Evolutionary conservation across 208 protist genomes (phyloP).

Genomic region (Leishmania mexicana): DNA sequence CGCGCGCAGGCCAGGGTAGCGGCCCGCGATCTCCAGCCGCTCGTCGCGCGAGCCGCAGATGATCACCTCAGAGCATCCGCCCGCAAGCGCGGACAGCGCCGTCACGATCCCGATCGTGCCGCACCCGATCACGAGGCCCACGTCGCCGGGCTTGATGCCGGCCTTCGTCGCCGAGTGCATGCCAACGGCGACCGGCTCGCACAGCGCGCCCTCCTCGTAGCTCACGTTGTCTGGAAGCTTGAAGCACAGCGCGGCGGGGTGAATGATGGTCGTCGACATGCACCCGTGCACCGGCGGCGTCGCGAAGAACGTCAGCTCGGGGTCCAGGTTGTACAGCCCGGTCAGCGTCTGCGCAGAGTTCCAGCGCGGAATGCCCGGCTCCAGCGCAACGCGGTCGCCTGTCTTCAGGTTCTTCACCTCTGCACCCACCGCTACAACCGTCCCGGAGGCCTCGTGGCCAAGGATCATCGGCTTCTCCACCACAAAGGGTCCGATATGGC

Average conservation of each 20-base stretch:
- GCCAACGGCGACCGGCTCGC: constrained; percentile 62
- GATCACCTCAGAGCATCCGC: constrained; percentile 56
- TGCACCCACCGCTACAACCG: constrained; percentile 49
- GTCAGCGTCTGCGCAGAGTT: constrained; percentile 50
- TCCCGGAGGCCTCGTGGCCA: constrained; percentile 68
- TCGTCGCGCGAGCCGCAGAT: constrained; percentile 38
- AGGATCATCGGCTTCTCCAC: constrained; percentile 68
- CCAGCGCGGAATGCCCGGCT: constrained; percentile 71
- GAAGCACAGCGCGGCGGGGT: constrained; percentile 64
- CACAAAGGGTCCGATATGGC: constrained; percentile 57
- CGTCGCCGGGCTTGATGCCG: constrained; percentile 40
- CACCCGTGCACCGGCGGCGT: constrained; percentile 70
- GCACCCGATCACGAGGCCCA: constrained; percentile 34
- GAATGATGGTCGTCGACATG: constrained; percentile 51
- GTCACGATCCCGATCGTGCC: constrained; percentile 62
- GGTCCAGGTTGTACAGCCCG: constrained; percentile 78
- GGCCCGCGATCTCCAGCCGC: constrained; percentile 35
- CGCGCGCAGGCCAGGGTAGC: constrained; percentile 39
- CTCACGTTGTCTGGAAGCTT: constrained; percentile 67
- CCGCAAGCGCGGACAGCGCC: constrained; percentile 43
- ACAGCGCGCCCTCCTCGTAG: constrained; percentile 72
- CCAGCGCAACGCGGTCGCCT: constrained; percentile 73
- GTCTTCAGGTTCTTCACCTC: constrained; percentile 50
- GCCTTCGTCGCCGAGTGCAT: constrained; percentile 67
- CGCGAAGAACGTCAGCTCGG: constrained; percentile 68